Conservation (phyloP, 225 moss, liverwort and hornwort species). For the Antitrichia curtipendula region DNA sequence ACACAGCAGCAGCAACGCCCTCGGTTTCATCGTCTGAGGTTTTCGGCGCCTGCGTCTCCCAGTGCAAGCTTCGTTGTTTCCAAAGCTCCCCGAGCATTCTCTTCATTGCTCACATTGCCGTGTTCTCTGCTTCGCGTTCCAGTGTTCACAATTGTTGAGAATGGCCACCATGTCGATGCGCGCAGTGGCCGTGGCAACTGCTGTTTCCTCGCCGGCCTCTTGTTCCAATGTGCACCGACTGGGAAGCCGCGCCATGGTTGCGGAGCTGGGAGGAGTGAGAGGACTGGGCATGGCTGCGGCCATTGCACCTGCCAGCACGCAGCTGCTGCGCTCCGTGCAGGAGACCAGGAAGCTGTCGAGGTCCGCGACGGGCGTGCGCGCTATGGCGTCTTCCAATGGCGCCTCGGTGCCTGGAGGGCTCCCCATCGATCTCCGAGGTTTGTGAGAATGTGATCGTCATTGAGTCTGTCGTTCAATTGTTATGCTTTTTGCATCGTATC, state of each 20-base stretch:
- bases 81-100: background rate
- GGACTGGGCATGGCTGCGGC: background rate
- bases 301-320: background rate
- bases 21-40: background rate
- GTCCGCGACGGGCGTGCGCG: background rate
- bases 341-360: background rate
- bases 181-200: conserved; percentile 15
- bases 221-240: background rate
- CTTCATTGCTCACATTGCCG: background rate
- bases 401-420: conserved; percentile 14
- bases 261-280: background rate
- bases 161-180: conserved; percentile 23
- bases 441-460: background rate
- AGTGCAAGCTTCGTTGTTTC: background rate
- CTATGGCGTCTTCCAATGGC: conserved; percentile 23
- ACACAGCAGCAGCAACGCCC: background rate
- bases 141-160: background rate
- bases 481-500: background rate
- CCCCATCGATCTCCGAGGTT: conserved; percentile 39
- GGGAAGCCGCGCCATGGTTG: background rate
- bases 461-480: background rate
- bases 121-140: background rate
- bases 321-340: background rate
- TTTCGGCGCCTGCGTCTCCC: background rate
- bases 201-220: background rate